These are phyloP conservation scores for Nicotiana attenuata DNA, from an alignment of 257 asterid species.

Conservation along the genomic window DNA sequence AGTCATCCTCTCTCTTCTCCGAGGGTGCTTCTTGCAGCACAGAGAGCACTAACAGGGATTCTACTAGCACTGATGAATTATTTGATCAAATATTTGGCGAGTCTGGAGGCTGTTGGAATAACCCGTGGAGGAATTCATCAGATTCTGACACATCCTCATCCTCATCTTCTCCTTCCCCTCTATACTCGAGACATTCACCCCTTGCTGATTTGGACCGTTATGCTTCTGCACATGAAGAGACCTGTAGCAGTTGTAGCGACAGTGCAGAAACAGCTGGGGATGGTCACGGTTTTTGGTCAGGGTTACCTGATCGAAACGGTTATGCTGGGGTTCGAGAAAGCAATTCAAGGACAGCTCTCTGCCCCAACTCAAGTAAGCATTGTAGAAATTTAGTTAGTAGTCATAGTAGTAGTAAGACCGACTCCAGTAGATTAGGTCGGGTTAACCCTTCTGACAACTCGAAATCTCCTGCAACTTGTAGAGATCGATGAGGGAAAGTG, in stretches of 20 bases:
- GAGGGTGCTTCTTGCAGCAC: slow-evolving; percentile 62
- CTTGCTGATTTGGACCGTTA: slow-evolving; percentile 36
- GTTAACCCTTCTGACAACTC: slow-evolving; percentile 26
- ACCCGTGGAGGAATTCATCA: slow-evolving; percentile 36
- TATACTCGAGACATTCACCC: slow-evolving; percentile 35
- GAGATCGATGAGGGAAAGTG: slow-evolving; percentile 34
- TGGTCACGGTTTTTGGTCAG: slow-evolving; percentile 23
- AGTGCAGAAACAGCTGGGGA: slow-evolving; percentile 19
- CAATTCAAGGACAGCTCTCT: slow-evolving; percentile 16
- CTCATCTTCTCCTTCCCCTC: slow-evolving; percentile 55
- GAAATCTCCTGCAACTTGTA: slow-evolving; percentile 32
- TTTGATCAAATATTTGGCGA: slow-evolving; percentile 43
- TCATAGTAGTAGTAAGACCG: slow-evolving; percentile 34
- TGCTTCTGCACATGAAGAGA: slow-evolving; percentile 28
- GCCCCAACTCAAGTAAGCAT: slow-evolving; percentile 32
- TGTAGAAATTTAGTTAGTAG: slow-evolving; percentile 34
- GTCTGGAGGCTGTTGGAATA: slow-evolving; percentile 22
- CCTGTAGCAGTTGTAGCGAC: slow-evolving; percentile 10
- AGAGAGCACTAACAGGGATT: slow-evolving; percentile 54
- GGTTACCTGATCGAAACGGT: background rate
- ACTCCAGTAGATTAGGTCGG: slow-evolving; percentile 40
- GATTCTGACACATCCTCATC: slow-evolving; percentile 66
- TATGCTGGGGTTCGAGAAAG: slow-evolving; percentile 7
- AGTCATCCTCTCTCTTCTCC: slow-evolving; percentile 63
- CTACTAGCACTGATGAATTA: slow-evolving; percentile 44